Conservation (phyloP, 1,284 basidiomycete species). For the Apiotrichum porosum region DNA sequence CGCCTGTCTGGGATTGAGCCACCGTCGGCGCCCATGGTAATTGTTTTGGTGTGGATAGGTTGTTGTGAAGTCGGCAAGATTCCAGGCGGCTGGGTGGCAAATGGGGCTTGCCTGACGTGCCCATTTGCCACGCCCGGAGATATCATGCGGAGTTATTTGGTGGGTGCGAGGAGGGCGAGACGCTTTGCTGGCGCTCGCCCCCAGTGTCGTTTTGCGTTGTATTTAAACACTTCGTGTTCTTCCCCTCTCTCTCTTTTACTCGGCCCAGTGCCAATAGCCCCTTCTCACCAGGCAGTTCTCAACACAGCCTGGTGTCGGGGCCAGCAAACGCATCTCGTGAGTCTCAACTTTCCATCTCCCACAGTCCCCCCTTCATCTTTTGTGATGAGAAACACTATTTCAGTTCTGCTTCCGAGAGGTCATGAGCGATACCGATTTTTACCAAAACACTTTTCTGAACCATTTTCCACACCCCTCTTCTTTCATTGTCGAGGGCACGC, state of each 20-base stretch:
- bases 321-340: slow-evolving; percentile 2
- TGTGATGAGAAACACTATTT: slow-evolving; percentile 40
- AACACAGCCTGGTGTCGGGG: slow-evolving; percentile 12
- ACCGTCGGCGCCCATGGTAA: slow-evolving; percentile 46
- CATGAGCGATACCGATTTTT: slow-evolving; percentile 45
- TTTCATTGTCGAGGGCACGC: neutral
- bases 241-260: neutral
- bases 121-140: slow-evolving; percentile 2
- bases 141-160: neutral
- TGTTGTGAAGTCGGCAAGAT: no score
- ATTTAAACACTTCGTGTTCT: slow-evolving; percentile 1
- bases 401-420: slow-evolving; percentile 50
- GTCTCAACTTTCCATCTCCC: slow-evolving; percentile 5
- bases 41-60: neutral
- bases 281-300: slow-evolving; percentile 6
- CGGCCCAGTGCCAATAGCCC: neutral
- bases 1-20: slow-evolving; percentile 49
- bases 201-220: neutral
- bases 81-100: slow-evolving; percentile 18
- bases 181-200: no score
- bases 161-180: neutral
- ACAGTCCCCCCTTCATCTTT: slow-evolving; percentile 6
- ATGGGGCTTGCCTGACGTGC: neutral
- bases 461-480: neutral
- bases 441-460: slow-evolving; percentile 40